These are phyloP conservation scores for Jamesozyma gamospora DNA, from an alignment of 805 yeast genomes.

Conservation along the genomic window DNA sequence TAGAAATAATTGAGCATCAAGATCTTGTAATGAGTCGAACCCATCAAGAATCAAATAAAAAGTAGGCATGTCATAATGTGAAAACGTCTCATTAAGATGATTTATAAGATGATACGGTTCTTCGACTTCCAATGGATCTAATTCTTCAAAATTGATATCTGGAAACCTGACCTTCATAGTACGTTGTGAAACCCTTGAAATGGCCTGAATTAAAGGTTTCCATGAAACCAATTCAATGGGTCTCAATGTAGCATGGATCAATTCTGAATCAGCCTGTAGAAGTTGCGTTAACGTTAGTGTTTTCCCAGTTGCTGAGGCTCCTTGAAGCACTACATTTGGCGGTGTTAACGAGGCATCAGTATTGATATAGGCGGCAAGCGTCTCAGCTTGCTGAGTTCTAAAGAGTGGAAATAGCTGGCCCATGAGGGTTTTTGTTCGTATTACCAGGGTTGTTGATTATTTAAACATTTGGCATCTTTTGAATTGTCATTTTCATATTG, in stretches of 20 bases:
- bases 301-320: constrained; percentile 25
- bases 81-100: constrained; percentile 10
- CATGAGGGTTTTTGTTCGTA: neutral
- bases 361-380: constrained; percentile 16
- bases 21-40: constrained; percentile 25
- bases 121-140: constrained; percentile 26
- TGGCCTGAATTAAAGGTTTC: constrained; percentile 26
- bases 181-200: constrained; percentile 18
- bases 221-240: constrained; percentile 26
- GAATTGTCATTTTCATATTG: too few relatives aligned
- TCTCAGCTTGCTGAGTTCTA: constrained; percentile 15
- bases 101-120: constrained; percentile 21
- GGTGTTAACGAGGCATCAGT: constrained; percentile 16
- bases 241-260: constrained; percentile 15
- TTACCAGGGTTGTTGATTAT: too few relatives aligned
- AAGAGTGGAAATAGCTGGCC: constrained; percentile 8
- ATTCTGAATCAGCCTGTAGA: constrained; percentile 10
- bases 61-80: constrained; percentile 2
- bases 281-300: constrained; percentile 15
- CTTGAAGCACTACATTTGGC: constrained; percentile 22
- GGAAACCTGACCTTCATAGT: constrained; percentile 12
- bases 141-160: neutral
- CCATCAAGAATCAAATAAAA: constrained; percentile 25
- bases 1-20: constrained; percentile 22
- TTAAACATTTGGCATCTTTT: too few relatives aligned